These are phyloP conservation scores for Backusella mclennaniae DNA, from an alignment of 192 early-diverging fungal species.

Conservation along the genomic window DNA sequence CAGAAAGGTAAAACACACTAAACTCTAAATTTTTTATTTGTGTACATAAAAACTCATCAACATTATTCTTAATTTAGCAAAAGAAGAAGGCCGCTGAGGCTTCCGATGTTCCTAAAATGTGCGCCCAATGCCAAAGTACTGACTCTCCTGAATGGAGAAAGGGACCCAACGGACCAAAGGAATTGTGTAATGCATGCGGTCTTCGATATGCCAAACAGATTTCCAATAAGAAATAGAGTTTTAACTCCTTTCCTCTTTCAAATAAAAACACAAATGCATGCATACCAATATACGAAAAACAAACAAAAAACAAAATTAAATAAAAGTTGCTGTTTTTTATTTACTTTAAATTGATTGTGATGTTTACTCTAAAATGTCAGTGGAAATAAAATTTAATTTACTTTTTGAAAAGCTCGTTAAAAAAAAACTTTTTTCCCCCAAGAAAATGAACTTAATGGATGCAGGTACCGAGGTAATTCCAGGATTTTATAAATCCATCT, in stretches of 20 bases:
- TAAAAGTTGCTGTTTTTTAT: neutral
- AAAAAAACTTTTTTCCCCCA: neutral
- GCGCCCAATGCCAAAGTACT: conserved; percentile 23
- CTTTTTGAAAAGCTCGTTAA: neutral
- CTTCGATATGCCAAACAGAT: conserved; percentile 22
- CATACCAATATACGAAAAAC: neutral
- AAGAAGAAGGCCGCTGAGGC: conserved; percentile 5
- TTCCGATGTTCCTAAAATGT: conserved; percentile 19
- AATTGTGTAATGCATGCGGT: conserved; percentile 35
- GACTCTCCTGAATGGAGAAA: conserved; percentile 44
- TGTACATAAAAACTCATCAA: neutral
- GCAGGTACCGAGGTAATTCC: too few relatives aligned
- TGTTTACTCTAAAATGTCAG: neutral
- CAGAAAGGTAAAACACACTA: conserved; percentile 13
- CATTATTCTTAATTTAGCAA: neutral
- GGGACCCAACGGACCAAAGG: conserved; percentile 61
- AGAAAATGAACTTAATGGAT: neutral
- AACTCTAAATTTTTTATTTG: neutral
- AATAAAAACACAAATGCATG: conserved; percentile 5
- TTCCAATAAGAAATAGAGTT: neutral
- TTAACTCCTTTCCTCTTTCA: neutral
- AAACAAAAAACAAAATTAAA: neutral
- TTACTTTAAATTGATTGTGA: neutral
- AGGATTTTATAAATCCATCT: neutral
- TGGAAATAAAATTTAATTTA: neutral